Conservation (phyloP, 345 rosid species). For the Laguncularia racemosa region DNA sequence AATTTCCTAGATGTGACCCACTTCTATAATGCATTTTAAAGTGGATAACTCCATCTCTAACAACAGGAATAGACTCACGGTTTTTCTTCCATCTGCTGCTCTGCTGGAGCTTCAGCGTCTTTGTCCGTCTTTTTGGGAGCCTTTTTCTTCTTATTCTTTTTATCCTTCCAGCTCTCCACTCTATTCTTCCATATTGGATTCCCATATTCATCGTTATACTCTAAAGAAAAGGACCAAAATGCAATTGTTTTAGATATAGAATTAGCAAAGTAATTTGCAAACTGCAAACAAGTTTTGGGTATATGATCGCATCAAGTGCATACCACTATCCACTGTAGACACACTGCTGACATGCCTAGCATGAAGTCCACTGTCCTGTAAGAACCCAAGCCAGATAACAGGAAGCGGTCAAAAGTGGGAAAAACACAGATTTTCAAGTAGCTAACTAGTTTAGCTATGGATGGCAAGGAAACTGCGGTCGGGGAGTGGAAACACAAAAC, state of each 20-base stretch:
- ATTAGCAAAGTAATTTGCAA: constrained; percentile 5
- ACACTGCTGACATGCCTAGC: constrained; percentile 89
- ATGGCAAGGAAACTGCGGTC: neutral
- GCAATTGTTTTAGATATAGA: constrained; percentile 2
- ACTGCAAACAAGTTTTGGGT: too few relatives aligned
- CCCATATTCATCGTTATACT: constrained; percentile 72
- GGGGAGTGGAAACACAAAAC: neutral
- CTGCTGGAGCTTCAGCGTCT: constrained; percentile 60
- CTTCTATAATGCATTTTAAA: neutral
- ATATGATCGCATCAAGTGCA: constrained; percentile 5
- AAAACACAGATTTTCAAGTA: too few relatives aligned
- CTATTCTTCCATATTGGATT: constrained; percentile 98
- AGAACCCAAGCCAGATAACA: constrained; percentile 13
- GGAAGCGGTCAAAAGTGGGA: constrained; percentile 3
- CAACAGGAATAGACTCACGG: constrained; percentile 30
- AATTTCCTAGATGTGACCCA: neutral
- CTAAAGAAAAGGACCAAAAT: constrained; percentile 28
- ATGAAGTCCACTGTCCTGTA: constrained; percentile 76
- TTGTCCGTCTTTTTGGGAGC: constrained; percentile 44
- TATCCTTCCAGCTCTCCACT: constrained; percentile 96
- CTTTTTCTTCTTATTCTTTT: constrained; percentile 80
- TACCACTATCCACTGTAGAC: constrained; percentile 91
- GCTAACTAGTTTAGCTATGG: too few relatives aligned
- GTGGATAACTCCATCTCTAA: neutral
- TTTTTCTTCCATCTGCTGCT: constrained; percentile 85